Base-by-base conservation (phyloP, 495 filamentous ascomycete species). In the Schizothecium vesticola region DNA sequence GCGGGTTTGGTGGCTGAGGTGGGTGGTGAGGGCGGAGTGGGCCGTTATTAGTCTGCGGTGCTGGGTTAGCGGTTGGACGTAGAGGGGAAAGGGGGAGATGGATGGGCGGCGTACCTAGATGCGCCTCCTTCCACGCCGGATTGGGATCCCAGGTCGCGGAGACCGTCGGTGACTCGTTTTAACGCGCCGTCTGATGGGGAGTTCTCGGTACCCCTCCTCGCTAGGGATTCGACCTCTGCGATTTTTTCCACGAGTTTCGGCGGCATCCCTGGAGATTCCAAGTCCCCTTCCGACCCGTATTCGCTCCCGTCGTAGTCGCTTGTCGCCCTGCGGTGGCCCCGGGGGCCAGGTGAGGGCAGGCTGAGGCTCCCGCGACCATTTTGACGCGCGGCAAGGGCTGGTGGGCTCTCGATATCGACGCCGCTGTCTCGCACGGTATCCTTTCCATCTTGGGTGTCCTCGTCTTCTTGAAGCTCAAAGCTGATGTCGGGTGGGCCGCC, bases 1-100 rank as follows among this genome's bases (percentile, higher is more conserved):
- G 61, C 91, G 89, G 31, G 91, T 91, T 83, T 96, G 92, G 79
- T 95, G 89, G n/a, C 85, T 84, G 43, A 96, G 84, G 76, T 97
- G 92, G 33, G 90, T 89, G 63, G 91, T 88, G 36, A 97, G 84
- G 21, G 93, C 92, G 56, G 90, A 88, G 78, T 97, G 91, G 43
- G 93, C 91, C 26, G 93, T 96, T 72, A 93, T 92, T 67, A 97
- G 84, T 74, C 93, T 96, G 33, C 19, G 71, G 59, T 25, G 31
- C 31, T 21, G 23, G 59, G 72, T 67, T 60, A 61, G 71, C 51
- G 12, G 61, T 21, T 65, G 69, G 24, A 19, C 0, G 19, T 56
- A 78, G 75, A 59, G 63, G 5, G 2, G 21, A 5, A 5, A 36
- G 12, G 16, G 13, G 62, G 60, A 58, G 16, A 24, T 4, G 66